Evolutionary conservation across 768 basidiomycete genomes (phyloP).

Genomic region (Suillus tomentosus): DNA sequence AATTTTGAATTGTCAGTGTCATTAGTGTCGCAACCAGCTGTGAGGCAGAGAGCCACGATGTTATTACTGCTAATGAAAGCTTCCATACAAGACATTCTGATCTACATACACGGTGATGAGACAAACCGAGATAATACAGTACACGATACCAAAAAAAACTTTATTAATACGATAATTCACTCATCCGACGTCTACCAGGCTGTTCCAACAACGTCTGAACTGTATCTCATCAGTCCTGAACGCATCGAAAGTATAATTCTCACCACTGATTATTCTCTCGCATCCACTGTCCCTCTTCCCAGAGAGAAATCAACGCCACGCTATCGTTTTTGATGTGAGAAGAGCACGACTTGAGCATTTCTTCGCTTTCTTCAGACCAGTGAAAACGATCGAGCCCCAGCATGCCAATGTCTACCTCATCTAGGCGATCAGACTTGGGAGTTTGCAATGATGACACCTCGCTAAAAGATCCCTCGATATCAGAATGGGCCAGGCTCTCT

Average conservation of each 20-base stretch:
- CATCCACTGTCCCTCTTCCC: slow-evolving; percentile 15
- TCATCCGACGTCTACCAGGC: not conserved
- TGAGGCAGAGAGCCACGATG: too few relatives aligned
- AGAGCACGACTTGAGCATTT: slow-evolving; percentile 12
- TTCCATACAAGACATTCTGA: slow-evolving; percentile 1
- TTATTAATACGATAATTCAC: not conserved
- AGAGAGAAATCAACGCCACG: slow-evolving; percentile 21
- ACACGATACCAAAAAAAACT: slow-evolving; percentile 1
- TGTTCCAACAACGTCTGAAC: not conserved
- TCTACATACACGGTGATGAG: not conserved
- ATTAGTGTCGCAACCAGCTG: too few relatives aligned
- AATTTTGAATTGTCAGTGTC: too few relatives aligned
- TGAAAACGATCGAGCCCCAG: slow-evolving; percentile 28
- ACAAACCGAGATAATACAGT: not conserved
- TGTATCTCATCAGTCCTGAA: slow-evolving; percentile 6
- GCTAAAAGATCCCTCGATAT: not conserved
- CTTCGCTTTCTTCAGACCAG: slow-evolving; percentile 22
- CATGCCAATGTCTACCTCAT: slow-evolving; percentile 24
- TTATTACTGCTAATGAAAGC: not conserved
- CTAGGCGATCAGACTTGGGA: slow-evolving; percentile 14
- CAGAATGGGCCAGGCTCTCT: not conserved
- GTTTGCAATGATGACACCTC: slow-evolving; percentile 23
- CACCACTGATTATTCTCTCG: slow-evolving; percentile 12
- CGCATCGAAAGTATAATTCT: not conserved
- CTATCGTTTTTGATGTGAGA: slow-evolving; percentile 27